Conservation (phyloP, 306 rosid species). For the Castanospermum australe region DNA sequence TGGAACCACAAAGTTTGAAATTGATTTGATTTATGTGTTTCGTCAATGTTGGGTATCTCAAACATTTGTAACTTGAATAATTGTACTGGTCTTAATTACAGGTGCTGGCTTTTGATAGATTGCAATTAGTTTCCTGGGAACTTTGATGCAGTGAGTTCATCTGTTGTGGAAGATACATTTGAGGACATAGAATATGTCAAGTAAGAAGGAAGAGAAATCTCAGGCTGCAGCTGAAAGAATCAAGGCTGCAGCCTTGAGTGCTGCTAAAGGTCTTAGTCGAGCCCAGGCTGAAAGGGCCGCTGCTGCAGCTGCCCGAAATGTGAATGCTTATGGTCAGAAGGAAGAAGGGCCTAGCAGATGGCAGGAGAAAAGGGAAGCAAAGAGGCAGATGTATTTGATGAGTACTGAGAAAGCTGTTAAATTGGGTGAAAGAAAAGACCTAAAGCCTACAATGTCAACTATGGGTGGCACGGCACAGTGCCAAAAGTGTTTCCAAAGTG, state of each 20-base stretch:
- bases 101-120: background rate
- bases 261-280: constrained; percentile 97
- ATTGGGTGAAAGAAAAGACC: constrained; percentile 91
- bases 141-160: background rate
- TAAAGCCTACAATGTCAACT: constrained; percentile 52
- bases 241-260: constrained; percentile 91
- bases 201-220: constrained; percentile 95
- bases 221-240: constrained; percentile 96
- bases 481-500: constrained; percentile 85
- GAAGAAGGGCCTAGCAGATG: constrained; percentile 99
- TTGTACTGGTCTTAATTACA: background rate
- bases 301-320: constrained; percentile 90
- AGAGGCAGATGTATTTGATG: constrained; percentile 98
- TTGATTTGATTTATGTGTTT: too few species aligned
- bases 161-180: background rate
- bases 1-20: too few species aligned
- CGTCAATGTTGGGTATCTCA: background rate
- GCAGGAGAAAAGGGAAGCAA: constrained; percentile 99
- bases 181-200: constrained; percentile 60
- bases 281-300: constrained; percentile 99
- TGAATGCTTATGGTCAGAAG: constrained; percentile 98
- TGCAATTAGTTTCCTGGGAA: background rate
- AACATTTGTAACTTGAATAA: background rate
- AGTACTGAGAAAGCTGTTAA: constrained; percentile 96
- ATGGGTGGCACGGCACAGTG: constrained; percentile 67